Evolutionary conservation across 768 basidiomycete genomes (phyloP), one percentile per base, ranked within the genome.

Genomic region (Trametes villosa): DNA sequence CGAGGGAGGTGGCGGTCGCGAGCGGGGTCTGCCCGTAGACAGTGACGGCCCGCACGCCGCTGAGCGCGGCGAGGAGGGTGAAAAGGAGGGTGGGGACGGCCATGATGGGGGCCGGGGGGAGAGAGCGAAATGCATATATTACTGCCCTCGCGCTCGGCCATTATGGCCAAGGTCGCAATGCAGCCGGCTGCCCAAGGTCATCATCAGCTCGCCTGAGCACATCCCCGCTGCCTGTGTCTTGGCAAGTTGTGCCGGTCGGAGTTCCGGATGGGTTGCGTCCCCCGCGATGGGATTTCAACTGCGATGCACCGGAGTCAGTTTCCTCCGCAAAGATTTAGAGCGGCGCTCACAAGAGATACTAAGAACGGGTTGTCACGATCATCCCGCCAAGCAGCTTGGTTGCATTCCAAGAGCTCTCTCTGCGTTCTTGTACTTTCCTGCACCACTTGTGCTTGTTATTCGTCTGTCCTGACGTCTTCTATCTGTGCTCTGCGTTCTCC

Each of bases 1-100:
- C 78, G n/a, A 72, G 68, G 4, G 65, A 71, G 15, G 75, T 70
- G 4, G 65, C 69, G 15, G 75, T 72, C 9, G 72, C 63, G 34
- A 61, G 45, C 15, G 57, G 59, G 26, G 59, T 53, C 59, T 67
- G 65, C 40, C 58, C 57, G 56, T 70, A 70, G 27, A 70, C 66
- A 24, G 68, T 70, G 48, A 70, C 52, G 3, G 61, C 61, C 17
- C 44, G 61, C 29, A 15, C 51, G 24, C 53, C 49, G 54, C 53
- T 17, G 33, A 49, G 17, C 33, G 51, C 51, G 24, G 51, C 51
- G 51, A 57, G 31, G 45, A 60, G 59, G 52, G 50, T n/a, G 26
- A 18, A 49, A 54, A 60, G 59, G 52, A 60, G 52, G 26, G 59
- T 53, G 52, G 29, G 51, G 52, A 47, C 29, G 52, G 30, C 45